Percentiles rank a stretch among this genome's conserved stretches.
These are phyloP conservation scores for Botrytis medusae DNA, from an alignment of 2,329 filamentous ascomycete genomes.

Conservation along the genomic window DNA sequence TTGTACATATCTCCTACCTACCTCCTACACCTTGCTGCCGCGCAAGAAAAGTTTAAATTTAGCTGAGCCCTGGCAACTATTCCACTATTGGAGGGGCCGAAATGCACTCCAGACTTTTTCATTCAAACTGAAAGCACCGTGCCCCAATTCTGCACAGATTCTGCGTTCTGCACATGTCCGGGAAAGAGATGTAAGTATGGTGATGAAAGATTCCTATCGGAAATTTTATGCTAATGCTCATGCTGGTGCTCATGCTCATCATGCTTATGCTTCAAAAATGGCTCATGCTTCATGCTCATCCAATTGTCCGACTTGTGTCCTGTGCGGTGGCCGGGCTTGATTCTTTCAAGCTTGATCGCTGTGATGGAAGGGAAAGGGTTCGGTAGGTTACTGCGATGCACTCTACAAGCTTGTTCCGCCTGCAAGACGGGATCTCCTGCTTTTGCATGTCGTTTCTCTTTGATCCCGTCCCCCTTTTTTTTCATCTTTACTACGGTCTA, in stretches of 20 bases:
- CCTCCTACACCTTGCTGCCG: not conserved
- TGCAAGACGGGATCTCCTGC: constrained; percentile 24
- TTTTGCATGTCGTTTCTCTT: constrained; percentile 21
- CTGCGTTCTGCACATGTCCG: not conserved
- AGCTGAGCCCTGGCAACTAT: not conserved
- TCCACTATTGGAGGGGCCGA: not conserved
- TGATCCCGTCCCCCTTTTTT: not conserved
- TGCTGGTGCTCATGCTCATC: not conserved
- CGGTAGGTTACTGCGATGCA: constrained; percentile 17
- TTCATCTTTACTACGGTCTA: not conserved
- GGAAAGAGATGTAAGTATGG: not conserved
- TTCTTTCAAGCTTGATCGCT: constrained; percentile 20
- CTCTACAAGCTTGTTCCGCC: constrained; percentile 7
- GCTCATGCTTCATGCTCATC: not conserved
- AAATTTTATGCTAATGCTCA: constrained; percentile 1
- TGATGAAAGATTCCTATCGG: not conserved
- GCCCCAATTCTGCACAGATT: not conserved
- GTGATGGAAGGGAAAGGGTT: not conserved
- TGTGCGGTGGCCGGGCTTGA: constrained; percentile 11
- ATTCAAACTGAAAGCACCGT: not conserved
- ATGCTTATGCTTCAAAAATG: not conserved
- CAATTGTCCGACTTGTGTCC: constrained; percentile 18
- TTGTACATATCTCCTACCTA: not conserved
- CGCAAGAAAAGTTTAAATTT: constrained; percentile 8
- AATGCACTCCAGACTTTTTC: constrained; percentile 16